Percentiles rank a stretch among this genome's conserved stretches.
phyloP scores from a whole-genome alignment of 306 rosid species.

The Trifolium repens region DNA sequence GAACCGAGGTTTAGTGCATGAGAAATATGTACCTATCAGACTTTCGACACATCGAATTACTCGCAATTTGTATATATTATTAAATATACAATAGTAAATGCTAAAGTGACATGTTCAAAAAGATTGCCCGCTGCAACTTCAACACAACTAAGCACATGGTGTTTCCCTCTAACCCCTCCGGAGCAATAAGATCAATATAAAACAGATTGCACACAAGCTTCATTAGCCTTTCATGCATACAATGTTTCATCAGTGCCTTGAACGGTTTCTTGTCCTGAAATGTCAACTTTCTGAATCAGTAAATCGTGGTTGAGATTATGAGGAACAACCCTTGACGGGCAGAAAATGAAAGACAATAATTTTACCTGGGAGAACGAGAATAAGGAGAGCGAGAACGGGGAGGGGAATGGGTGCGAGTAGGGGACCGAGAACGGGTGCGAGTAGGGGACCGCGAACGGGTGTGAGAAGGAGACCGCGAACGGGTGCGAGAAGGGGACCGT shows the following conservation, averaged over 20 bases:
- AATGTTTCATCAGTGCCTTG: conserved; percentile 60
- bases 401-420: conserved; percentile 33
- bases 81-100: conserved; percentile 34
- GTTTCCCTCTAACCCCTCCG: conserved; percentile 14
- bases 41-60: conserved; percentile 13
- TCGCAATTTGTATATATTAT: conserved; percentile 8
- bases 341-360: conserved; percentile 19
- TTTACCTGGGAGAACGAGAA: conserved; percentile 83
- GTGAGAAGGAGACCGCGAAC: conserved; percentile 37
- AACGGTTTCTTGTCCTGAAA: conserved; percentile 73
- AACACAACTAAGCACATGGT: conserved; percentile 25
- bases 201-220: conserved; percentile 30
- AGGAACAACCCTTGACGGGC: neutral
- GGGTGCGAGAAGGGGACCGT: conserved; percentile 46
- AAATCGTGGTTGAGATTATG: conserved; percentile 5
- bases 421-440: conserved; percentile 44
- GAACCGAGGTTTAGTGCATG: neutral
- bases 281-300: conserved; percentile 42
- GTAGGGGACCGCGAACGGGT: conserved; percentile 54
- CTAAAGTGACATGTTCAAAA: conserved; percentile 27
- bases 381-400: conserved; percentile 50
- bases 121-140: conserved; percentile 29
- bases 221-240: conserved; percentile 16
- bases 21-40: conserved; percentile 5
- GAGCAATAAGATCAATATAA: conserved; percentile 34